A percentile compares a stretch with the other conserved stretches of the same genome.
phyloP scores from a whole-genome alignment of 768 basidiomycete species.

The Russula virescens region DNA sequence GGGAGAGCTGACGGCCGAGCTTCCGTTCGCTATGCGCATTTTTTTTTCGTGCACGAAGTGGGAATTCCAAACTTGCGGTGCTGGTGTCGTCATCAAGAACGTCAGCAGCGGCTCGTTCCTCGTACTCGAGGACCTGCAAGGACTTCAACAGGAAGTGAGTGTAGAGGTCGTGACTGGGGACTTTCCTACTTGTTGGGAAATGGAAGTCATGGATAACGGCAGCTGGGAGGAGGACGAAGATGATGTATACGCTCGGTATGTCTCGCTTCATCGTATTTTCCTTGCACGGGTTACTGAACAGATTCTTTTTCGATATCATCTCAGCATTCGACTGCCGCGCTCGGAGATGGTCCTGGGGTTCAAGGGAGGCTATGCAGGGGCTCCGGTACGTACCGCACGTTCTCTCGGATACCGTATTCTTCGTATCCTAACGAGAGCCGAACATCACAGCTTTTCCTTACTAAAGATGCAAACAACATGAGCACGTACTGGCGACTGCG shows the following conservation, averaged over 20 bases:
- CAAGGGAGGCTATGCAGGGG: constrained; percentile 14
- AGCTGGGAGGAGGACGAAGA: constrained; percentile 15
- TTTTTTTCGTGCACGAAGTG: constrained; percentile 5
- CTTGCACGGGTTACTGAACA: no score
- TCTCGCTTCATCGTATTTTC: not conserved
- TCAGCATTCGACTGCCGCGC: constrained; percentile 23
- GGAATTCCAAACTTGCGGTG: constrained; percentile 16
- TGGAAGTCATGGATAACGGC: constrained; percentile 21
- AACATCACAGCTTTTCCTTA: constrained; percentile 13
- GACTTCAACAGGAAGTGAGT: not conserved
- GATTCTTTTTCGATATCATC: not conserved
- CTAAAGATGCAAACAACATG: constrained; percentile 17
- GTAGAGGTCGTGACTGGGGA: constrained; percentile 15
- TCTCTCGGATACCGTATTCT: no score
- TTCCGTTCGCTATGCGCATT: no score
- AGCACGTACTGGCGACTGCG: constrained; percentile 23
- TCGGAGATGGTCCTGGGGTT: constrained; percentile 19
- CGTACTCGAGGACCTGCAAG: constrained; percentile 10
- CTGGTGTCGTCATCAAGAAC: constrained; percentile 18
- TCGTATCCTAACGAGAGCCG: not conserved
- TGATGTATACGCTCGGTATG: constrained; percentile 20
- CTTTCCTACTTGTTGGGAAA: constrained; percentile 24
- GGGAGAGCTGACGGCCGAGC: not conserved
- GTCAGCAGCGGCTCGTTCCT: constrained; percentile 9
- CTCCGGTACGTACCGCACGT: constrained; percentile 14